Evolutionary conservation across 352 stramenopile genomes (phyloP).

Genomic region (Globisporangium radiosum): DNA sequence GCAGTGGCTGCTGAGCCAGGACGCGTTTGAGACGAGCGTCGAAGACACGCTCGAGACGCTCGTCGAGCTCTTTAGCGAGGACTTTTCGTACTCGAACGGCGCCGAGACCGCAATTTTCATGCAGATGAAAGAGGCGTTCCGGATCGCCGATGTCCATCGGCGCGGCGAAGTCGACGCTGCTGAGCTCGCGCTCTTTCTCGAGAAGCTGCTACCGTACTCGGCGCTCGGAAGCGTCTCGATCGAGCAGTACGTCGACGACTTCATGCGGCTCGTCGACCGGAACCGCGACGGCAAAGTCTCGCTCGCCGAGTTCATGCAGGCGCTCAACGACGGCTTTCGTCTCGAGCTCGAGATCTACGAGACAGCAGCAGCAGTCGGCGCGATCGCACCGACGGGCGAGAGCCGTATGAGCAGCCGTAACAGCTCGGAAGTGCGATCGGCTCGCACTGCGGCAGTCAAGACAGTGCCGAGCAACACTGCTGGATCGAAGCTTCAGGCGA

Average conservation of each 20-base stretch:
- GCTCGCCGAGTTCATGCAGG: constrained; percentile 73
- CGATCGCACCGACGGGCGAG: background rate
- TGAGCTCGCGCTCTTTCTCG: too few species aligned
- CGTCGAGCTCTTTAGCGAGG: constrained; percentile 16
- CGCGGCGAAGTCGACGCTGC: too few species aligned
- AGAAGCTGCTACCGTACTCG: too few species aligned
- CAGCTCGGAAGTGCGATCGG: constrained; percentile 26
- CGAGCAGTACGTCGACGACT: too few species aligned
- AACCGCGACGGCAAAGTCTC: constrained; percentile 9
- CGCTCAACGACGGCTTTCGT: constrained; percentile 60
- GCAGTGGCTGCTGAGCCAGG: constrained; percentile 4
- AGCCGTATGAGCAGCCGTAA: background rate
- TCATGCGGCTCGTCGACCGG: too few species aligned
- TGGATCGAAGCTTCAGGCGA: too few species aligned
- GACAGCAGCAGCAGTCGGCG: background rate
- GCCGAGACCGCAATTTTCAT: constrained; percentile 16
- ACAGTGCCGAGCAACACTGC: too few species aligned
- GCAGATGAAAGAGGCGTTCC: constrained; percentile 27
- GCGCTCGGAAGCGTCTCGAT: too few species aligned
- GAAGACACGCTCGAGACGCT: constrained; percentile 22
- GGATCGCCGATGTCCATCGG: constrained; percentile 2
- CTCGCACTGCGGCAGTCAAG: too few species aligned
- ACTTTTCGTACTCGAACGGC: constrained; percentile 18
- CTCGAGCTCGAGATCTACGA: constrained; percentile 73
- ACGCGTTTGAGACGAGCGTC: constrained; percentile 10